These are phyloP conservation scores for Stagonosporopsis cucurbitacearum DNA, from an alignment of 2,329 filamentous ascomycete species.

Conservation along the genomic window DNA sequence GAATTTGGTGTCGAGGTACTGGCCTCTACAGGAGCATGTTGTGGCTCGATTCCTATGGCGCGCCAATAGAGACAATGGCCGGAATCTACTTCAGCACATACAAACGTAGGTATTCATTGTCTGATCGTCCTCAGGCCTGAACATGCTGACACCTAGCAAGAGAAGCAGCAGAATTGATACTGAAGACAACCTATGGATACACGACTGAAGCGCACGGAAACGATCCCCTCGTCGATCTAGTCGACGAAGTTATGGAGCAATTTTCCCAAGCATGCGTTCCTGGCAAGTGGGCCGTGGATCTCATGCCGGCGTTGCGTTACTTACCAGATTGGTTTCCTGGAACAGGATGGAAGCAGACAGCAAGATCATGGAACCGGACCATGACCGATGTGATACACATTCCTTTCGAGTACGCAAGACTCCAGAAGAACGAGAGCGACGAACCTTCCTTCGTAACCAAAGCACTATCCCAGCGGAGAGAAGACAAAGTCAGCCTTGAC, in stretches of 20 bases:
- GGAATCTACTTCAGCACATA: slow-evolving; percentile 50
- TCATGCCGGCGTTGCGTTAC: slow-evolving; percentile 51
- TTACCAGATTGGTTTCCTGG: slow-evolving; percentile 57
- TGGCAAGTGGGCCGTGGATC: slow-evolving; percentile 56
- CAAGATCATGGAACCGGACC: slow-evolving; percentile 30
- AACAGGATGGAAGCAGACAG: slow-evolving; percentile 32
- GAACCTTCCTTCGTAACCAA: slow-evolving; percentile 50
- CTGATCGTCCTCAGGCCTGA: neutral
- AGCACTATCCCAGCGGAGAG: slow-evolving; percentile 18
- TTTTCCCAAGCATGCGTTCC: slow-evolving; percentile 52
- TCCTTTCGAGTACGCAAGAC: slow-evolving; percentile 52
- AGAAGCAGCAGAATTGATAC: slow-evolving; percentile 37
- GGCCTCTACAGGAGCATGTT: slow-evolving; percentile 55
- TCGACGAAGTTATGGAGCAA: slow-evolving; percentile 48
- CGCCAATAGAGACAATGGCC: slow-evolving; percentile 49
- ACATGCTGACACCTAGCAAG: neutral
- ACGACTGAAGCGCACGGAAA: slow-evolving; percentile 46
- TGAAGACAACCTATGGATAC: slow-evolving; percentile 51
- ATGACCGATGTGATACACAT: slow-evolving; percentile 31
- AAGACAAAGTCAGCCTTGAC: slow-evolving; percentile 32
- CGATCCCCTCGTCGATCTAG: slow-evolving; percentile 56
- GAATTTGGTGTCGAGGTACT: slow-evolving; percentile 48
- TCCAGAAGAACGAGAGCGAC: slow-evolving; percentile 33
- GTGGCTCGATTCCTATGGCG: slow-evolving; percentile 54
- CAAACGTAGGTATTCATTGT: slow-evolving; percentile 42